Evolutionary conservation across 2,329 filamentous ascomycete species (phyloP).

Genomic region (Cordyceps militaris): DNA sequence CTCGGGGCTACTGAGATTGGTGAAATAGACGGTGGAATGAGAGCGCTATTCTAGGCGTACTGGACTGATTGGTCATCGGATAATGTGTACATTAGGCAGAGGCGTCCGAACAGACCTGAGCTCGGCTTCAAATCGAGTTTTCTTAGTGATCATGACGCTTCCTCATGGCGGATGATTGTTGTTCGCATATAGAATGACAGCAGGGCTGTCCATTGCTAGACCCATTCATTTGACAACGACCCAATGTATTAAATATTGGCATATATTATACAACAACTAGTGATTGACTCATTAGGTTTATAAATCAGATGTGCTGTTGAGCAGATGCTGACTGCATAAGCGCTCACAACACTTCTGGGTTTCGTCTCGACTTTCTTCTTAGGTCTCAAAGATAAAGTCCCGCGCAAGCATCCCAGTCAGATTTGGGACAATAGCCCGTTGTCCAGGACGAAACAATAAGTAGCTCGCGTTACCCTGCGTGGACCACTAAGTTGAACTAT

Average conservation of each 20-base stretch:
- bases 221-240: not conserved
- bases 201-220: not conserved
- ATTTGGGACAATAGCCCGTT: too few relatives aligned
- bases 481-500: too few relatives aligned
- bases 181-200: not conserved
- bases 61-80: conserved; percentile 8
- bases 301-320: not conserved
- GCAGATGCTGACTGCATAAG: too few relatives aligned
- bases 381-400: too few relatives aligned
- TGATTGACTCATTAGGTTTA: not conserved
- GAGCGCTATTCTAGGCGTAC: not conserved
- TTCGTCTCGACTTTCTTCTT: too few relatives aligned
- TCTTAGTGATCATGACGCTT: not conserved
- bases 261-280: not conserved
- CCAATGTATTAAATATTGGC: too few relatives aligned
- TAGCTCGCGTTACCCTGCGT: too few relatives aligned
- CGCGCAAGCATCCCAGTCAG: too few relatives aligned
- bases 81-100: conserved; percentile 12
- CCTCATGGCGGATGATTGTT: not conserved
- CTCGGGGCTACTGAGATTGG: not conserved
- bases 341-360: too few relatives aligned
- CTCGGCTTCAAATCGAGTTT: not conserved
- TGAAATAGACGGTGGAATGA: conserved; percentile 5
- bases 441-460: too few relatives aligned
- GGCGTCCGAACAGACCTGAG: conserved; percentile 5